A percentile compares a stretch with the other conserved stretches of the same genome.
phyloP scores from a whole-genome alignment of 768 basidiomycete genomes.

The Royoungia palumana region DNA sequence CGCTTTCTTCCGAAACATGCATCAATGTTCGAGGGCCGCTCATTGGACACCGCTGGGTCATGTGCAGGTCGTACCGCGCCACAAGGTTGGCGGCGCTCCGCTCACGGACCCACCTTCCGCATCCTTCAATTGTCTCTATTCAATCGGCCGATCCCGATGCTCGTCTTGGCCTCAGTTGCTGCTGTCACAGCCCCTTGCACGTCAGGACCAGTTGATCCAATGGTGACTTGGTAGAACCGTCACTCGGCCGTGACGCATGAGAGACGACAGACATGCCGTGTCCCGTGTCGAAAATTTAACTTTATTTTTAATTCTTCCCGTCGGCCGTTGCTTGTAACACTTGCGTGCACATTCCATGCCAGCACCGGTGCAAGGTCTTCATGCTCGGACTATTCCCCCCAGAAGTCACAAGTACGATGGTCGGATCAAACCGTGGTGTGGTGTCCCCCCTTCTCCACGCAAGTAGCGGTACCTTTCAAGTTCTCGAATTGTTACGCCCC shows the following conservation, averaged over 20 bases:
- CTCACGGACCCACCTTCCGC: neutral
- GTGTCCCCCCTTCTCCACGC: neutral
- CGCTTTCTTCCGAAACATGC: neutral
- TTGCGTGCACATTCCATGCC: neutral
- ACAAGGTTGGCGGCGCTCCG: conserved; percentile 3
- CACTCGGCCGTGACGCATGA: neutral
- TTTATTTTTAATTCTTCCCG: neutral
- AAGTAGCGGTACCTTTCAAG: neutral
- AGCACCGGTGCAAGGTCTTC: neutral
- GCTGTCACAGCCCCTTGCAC: neutral
- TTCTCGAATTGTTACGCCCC: neutral
- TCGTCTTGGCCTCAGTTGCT: neutral
- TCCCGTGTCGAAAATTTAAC: neutral
- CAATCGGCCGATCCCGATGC: conserved; percentile 1
- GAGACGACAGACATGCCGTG: too few relatives aligned
- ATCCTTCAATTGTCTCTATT: neutral
- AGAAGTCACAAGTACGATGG: neutral
- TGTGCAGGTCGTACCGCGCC: conserved; percentile 3
- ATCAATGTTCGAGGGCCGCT: neutral
- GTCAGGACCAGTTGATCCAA: neutral
- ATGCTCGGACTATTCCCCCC: neutral
- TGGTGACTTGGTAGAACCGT: neutral
- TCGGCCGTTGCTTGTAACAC: neutral
- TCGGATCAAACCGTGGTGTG: neutral
- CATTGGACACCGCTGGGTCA: neutral